Percentiles rank a stretch among this genome's conserved stretches.
phyloP scores from a whole-genome alignment of 163 green algal genomes.

The Trebouxiophyceae sp. region DNA sequence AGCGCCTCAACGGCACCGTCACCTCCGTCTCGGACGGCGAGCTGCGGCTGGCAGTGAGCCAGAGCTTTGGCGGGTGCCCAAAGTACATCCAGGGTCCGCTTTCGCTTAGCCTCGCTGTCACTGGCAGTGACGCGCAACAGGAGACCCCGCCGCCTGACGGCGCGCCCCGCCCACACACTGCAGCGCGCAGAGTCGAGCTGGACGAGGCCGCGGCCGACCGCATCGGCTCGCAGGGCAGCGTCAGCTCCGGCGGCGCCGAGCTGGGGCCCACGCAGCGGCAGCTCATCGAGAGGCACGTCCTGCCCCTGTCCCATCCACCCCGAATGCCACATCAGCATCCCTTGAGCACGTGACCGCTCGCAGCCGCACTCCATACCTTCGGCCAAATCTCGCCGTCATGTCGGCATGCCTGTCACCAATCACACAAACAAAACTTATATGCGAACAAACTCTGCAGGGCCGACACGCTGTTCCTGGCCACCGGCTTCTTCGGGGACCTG shows the following conservation, averaged over 20 bases:
- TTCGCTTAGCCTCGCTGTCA: too few species aligned
- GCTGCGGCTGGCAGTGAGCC: constrained; percentile 14
- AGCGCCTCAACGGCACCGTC: constrained; percentile 24
- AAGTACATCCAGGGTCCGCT: constrained; percentile 26
- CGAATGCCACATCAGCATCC: neutral
- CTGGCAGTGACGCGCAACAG: neutral
- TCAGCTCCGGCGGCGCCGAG: too few species aligned
- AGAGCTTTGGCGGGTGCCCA: constrained; percentile 23
- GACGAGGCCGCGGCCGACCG: too few species aligned
- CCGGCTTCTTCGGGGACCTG: neutral
- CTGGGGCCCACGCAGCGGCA: too few species aligned
- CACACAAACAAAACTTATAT: constrained; percentile 1
- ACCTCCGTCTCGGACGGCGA: neutral
- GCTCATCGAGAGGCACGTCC: neutral
- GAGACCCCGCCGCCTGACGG: neutral
- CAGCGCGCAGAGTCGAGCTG: neutral
- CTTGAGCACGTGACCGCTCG: neutral
- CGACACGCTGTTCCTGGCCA: constrained; percentile 37
- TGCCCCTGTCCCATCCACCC: neutral
- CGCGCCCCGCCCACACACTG: neutral
- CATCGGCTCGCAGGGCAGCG: too few species aligned
- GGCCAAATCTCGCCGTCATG: neutral
- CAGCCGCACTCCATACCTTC: neutral
- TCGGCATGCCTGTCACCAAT: neutral
- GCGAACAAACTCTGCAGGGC: neutral